Evolutionary conservation across 768 basidiomycete species (phyloP).

Genomic region (Mycena vitilis): DNA sequence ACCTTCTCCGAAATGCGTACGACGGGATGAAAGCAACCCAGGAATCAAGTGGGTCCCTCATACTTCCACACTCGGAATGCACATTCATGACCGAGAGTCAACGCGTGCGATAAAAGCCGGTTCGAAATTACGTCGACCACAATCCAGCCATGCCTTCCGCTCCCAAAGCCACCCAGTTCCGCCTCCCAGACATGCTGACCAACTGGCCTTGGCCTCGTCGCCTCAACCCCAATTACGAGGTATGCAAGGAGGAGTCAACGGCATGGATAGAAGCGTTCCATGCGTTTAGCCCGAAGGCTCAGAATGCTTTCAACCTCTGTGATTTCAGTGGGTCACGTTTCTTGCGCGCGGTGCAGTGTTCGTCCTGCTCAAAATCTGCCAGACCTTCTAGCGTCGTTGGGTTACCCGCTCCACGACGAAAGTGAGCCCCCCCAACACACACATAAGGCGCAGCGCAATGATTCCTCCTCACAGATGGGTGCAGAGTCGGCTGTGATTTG

Average conservation of each 20-base stretch:
- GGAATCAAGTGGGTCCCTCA: constrained; percentile 12
- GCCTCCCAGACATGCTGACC: constrained; percentile 41
- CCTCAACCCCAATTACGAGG: constrained; percentile 43
- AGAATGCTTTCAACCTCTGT: constrained; percentile 44
- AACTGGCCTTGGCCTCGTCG: constrained; percentile 46
- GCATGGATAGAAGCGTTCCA: constrained; percentile 42
- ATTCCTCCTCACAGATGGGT: constrained; percentile 15
- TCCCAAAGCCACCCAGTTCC: constrained; percentile 7
- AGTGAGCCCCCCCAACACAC: constrained; percentile 38
- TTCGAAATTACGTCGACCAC: constrained; percentile 6
- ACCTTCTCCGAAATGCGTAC: constrained; percentile 6
- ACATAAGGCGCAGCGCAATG: constrained; percentile 16
- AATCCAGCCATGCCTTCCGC: constrained; percentile 15
- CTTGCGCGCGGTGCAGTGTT: not conserved
- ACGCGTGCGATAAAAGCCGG: constrained; percentile 10
- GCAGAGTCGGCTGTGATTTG: constrained; percentile 43
- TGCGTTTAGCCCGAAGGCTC: constrained; percentile 40
- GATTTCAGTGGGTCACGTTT: constrained; percentile 50
- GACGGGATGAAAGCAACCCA: not conserved
- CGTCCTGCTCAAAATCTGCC: not conserved
- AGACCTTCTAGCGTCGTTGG: constrained; percentile 54
- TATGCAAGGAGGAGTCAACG: constrained; percentile 40
- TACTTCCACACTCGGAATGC: too few species aligned
- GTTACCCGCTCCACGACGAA: constrained; percentile 47
- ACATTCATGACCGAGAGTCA: not conserved